A percentile compares a stretch with the other conserved stretches of the same genome.
These are phyloP conservation scores for Ormosia semicastrata DNA, from an alignment of 306 rosid genomes.

Conservation along the genomic window DNA sequence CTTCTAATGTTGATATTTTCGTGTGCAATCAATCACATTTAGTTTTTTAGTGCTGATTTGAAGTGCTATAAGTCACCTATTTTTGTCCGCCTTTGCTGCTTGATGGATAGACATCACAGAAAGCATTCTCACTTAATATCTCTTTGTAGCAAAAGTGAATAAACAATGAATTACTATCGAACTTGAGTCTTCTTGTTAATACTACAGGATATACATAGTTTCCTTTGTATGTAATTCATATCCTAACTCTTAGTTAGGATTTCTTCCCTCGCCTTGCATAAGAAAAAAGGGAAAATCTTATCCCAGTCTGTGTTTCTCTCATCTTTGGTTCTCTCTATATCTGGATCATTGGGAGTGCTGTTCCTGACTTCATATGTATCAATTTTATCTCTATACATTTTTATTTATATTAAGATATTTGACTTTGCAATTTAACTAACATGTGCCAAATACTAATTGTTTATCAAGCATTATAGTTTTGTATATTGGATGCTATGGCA, in stretches of 20 bases:
- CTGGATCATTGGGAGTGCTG: background rate
- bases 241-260: background rate
- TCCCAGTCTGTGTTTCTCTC: background rate
- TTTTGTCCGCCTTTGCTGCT: background rate
- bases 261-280: background rate
- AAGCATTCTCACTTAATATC: background rate
- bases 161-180: background rate
- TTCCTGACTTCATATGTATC: background rate
- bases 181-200: background rate
- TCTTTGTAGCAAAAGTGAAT: background rate
- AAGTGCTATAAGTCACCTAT: background rate
- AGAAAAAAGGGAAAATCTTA: background rate
- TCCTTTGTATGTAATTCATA: background rate
- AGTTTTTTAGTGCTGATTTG: conserved; percentile 3
- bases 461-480: conserved; percentile 8
- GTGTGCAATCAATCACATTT: background rate
- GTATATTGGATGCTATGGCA: background rate
- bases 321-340: background rate
- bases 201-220: background rate
- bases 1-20: background rate
- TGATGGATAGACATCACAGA: conserved; percentile 1
- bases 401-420: background rate
- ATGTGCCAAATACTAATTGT: background rate
- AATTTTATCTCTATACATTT: background rate
- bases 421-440: background rate